Evolutionary conservation across 345 rosid genomes (phyloP), one percentile per base, ranked within the genome.

Genomic region (Anacardium occidentale): DNA sequence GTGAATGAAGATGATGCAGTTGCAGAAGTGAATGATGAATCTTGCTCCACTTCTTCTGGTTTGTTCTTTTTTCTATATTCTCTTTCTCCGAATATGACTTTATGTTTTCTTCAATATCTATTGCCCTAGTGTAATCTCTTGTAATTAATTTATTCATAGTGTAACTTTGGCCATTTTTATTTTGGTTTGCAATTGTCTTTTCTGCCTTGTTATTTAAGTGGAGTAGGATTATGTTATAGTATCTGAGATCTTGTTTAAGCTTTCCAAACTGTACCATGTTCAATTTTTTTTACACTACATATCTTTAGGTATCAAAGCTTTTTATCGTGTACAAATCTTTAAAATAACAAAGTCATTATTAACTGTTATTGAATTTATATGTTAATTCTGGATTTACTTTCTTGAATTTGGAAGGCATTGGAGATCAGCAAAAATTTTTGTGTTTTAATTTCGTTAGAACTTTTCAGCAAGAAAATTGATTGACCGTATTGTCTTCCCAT

Each of bases 41-140:
- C 77, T 44, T 56, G 76, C 65, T 77, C 85, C n/a, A 24, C 83
- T n/a, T 86, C 92, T 6, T 83, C 86, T 20, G 93, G 97, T 91
- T 83, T 68, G 78, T 80, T 66, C 56, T 4, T 68, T 48, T 8
- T 61, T 70, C 2, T 18, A 4, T 11, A 0, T 42, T 50, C 25
- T 55, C 50, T 60, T 11, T 53, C 11, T 17, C 17, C 10, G 5
- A 54, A 21, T 7, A 53, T 11, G 32, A 68, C 14, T 54, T 53
- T 14, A 59, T 22, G 15, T 67, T 13, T 13, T 61, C 64, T 34
- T 26, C 6, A 42, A 61, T 61, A n/a, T 2, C 24, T 17, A 34
- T 20, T 61, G 0, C 12, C 65, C 9, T 37, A 34, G 24, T 8
- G n/a, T 34, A 61, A 18, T 61, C 65, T 18, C 11, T 13, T 34